Evolutionary conservation across 1,284 basidiomycete genomes (phyloP).

Genomic region (Inonotus hispidus): DNA sequence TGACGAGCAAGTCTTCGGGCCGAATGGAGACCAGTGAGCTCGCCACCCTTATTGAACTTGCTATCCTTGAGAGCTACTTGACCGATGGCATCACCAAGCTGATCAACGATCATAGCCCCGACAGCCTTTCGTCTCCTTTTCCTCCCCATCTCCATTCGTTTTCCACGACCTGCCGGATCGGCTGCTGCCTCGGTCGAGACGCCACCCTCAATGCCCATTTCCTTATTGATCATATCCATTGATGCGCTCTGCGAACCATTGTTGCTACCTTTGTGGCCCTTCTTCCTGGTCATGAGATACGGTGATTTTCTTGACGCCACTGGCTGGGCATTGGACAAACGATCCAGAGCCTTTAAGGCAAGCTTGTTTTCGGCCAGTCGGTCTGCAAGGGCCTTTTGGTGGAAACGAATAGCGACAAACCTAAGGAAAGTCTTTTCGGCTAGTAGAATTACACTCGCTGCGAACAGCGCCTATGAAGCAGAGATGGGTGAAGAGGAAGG

Average conservation of each 20-base stretch:
- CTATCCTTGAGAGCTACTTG: slow-evolving; percentile 67
- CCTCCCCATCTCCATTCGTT: slow-evolving; percentile 28
- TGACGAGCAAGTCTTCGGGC: slow-evolving; percentile 71
- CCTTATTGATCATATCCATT: slow-evolving; percentile 25
- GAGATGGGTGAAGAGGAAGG: neutral
- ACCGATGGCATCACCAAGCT: slow-evolving; percentile 63
- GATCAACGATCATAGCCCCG: slow-evolving; percentile 63
- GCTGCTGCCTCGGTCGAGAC: slow-evolving; percentile 5
- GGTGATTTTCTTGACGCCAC: slow-evolving; percentile 28
- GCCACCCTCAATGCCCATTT: slow-evolving; percentile 10
- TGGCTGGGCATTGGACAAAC: slow-evolving; percentile 58
- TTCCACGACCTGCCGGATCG: slow-evolving; percentile 4
- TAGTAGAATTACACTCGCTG: slow-evolving; percentile 55
- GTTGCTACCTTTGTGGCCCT: slow-evolving; percentile 29
- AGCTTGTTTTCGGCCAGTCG: slow-evolving; percentile 64
- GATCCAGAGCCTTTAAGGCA: slow-evolving; percentile 63
- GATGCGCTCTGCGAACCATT: slow-evolving; percentile 28
- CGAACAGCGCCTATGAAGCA: slow-evolving; percentile 51
- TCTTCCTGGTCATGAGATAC: slow-evolving; percentile 28
- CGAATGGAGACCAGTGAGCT: slow-evolving; percentile 55
- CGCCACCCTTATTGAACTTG: slow-evolving; percentile 50
- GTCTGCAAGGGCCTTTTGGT: slow-evolving; percentile 67
- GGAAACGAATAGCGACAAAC: slow-evolving; percentile 75
- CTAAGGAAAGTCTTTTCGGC: slow-evolving; percentile 68
- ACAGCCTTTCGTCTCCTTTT: slow-evolving; percentile 48